Evolutionary conservation across 352 stramenopile species (phyloP).

Genomic region (Hyaloperonospora arabidopsidis): DNA sequence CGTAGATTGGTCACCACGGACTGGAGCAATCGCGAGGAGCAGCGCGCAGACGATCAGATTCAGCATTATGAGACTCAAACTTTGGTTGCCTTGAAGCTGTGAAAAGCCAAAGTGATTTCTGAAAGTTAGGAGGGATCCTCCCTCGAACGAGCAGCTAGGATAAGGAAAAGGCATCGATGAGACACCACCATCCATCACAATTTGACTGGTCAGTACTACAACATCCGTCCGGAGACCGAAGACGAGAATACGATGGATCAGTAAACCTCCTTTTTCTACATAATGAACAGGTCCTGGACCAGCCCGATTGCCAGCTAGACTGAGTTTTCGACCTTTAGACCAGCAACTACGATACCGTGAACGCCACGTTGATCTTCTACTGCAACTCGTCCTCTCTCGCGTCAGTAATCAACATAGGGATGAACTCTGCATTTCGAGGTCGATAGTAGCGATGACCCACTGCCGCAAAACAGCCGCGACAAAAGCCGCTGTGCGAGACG

Average conservation of each 20-base stretch:
- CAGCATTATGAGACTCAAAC: background rate
- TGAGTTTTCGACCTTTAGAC: too few relatives aligned
- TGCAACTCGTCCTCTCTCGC: constrained; percentile 23
- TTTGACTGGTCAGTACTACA: too few relatives aligned
- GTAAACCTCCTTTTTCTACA: constrained; percentile 2
- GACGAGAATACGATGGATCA: constrained; percentile 6
- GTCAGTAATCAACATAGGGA: constrained; percentile 49
- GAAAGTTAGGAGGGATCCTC: constrained; percentile 1
- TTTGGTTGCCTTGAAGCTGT: background rate
- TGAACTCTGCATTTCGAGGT: constrained; percentile 56
- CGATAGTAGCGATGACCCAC: constrained; percentile 59
- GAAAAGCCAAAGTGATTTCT: constrained; percentile 8
- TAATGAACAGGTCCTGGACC: too few relatives aligned
- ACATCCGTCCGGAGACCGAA: too few relatives aligned
- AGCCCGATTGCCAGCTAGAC: too few relatives aligned
- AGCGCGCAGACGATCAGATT: constrained; percentile 1
- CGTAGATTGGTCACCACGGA: background rate
- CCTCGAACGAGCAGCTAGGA: too few relatives aligned
- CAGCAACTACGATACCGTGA: too few relatives aligned
- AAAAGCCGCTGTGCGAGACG: constrained; percentile 66
- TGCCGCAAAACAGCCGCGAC: constrained; percentile 46
- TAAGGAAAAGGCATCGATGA: too few relatives aligned
- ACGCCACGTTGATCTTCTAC: background rate
- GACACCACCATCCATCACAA: too few relatives aligned
- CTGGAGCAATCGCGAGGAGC: constrained; percentile 7